Percentiles rank a stretch among this genome's conserved stretches.
phyloP scores from a whole-genome alignment of 176 grass and related monocot species.

The Raddia guianensis region DNA sequence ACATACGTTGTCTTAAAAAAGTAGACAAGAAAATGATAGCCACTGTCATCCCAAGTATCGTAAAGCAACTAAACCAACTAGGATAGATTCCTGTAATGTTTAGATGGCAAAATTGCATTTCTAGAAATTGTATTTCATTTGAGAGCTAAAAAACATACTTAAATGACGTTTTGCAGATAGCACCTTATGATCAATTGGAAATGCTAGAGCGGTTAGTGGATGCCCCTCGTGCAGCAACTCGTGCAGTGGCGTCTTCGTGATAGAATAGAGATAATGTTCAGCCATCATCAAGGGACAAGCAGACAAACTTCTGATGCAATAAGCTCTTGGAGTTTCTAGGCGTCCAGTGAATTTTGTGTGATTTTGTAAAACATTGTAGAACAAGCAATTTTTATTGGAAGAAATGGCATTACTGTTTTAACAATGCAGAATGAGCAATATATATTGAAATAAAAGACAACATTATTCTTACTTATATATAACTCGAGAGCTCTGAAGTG shows the following conservation, averaged over 20 bases:
- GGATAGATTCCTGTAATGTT: background rate
- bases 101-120: background rate
- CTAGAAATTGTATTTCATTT: background rate
- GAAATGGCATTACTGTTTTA: background rate
- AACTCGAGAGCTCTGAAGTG: background rate
- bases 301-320: background rate
- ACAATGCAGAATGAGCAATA: constrained; percentile 16
- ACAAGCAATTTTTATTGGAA: background rate
- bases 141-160: constrained; percentile 37
- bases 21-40: no score
- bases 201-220: constrained; percentile 84
- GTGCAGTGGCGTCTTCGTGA: constrained; percentile 46
- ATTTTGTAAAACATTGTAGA: constrained; percentile 34
- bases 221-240: constrained; percentile 43
- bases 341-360: constrained; percentile 29
- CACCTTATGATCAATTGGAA: constrained; percentile 98
- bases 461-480: background rate
- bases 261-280: constrained; percentile 37
- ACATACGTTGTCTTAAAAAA: no score
- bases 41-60: no score
- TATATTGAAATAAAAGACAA: constrained; percentile 29
- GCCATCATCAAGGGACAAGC: constrained; percentile 19
- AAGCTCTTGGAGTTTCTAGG: constrained; percentile 29
- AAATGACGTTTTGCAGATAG: constrained; percentile 74
- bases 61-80: no score